Base-by-base conservation (phyloP, 2,329 filamentous ascomycete genomes). In the Talaromyces sp. region DNA sequence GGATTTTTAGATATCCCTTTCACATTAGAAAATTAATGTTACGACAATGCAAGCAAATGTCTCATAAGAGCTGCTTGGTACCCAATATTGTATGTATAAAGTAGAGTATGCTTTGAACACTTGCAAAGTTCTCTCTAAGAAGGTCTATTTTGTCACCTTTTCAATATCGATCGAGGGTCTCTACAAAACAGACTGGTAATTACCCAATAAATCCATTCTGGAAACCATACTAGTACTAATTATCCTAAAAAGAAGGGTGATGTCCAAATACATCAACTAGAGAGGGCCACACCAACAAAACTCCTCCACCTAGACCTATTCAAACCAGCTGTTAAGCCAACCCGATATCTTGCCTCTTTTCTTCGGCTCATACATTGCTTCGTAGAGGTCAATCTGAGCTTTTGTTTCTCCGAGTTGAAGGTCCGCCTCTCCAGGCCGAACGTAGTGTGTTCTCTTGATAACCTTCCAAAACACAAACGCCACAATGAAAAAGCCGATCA, bases 401-500 rank as follows among this genome's bases (percentile, higher is more conserved):
- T 58, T 58, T 3, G 48, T 58, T n/a, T 91, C 88, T 69, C 90
- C 87, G 21, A 83, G 79, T 73, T 90, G 88, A 65, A 90, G 83
- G 76, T 90, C 88, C 54, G 81, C 85, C 67, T 84, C 79, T 62
- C 82, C 75, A 1, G 86, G 75, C 65, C 78, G 79, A 62, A 88
- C 69, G 24, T 80, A 76, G 64, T 80, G 78, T 60, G 77, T 82
- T 75, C 80, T 81, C 62, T 78, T 83, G 63, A 74, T 65, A 62
- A 81, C 61, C 77, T 88, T 89, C 77, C 86, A 86, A 0, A 86
- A 88, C 62, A 86, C 83, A 69, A 90, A 84, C 70, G 88, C 80
- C 29, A 81, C 75, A 10, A 91, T 74, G 73, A 90, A 91, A 46
- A 91, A 74, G 1, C 88, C 88, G 66, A 92, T 90, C 60, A 88